Base-by-base conservation (phyloP, 2,329 filamentous ascomycete species). In the Curvularia spicifera region DNA sequence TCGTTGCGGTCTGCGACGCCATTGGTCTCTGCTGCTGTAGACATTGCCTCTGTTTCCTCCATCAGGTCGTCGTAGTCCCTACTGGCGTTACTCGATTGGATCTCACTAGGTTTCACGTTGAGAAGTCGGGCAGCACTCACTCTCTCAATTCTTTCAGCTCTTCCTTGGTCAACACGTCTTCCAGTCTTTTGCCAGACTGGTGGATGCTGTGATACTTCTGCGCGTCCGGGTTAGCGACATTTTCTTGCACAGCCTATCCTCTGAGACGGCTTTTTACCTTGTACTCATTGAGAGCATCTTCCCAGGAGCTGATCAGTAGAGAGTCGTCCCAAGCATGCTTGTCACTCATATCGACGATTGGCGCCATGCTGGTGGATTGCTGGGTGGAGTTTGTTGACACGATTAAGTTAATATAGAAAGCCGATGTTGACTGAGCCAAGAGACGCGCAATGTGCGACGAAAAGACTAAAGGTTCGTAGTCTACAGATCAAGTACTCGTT, bases 181-280 rank as follows among this genome's bases (percentile, higher is more conserved):
- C 73, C 2, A 77, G 60, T 45, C 70, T 71, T 60, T 76, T 74
- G 39, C 75, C 74, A 47, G 69, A 67, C 47, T 69, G 70, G 42
- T 71, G 67, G 53, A 78, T 76, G 57, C 74, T 76, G 50, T 78
- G 74, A 51, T 77, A 78, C 54, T 74, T 75, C 76, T 78, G 35
- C 35, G 12, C 42, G 33, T n/a, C 39, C 26, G 20, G 42, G 42
- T 70, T 39, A 66, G 60, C 24, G 31, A 42, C 12, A 22, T 43
- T 22, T 46, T 43, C 24, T 12, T n/a, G 35, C 15, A 26, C 9
- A 42, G 13, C 13, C 8, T n/a, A 20, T 7, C 18, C n/a, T 1
- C 28, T 47, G n/a, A 22, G 18, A n/a, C n/a, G n/a, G 18, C 40
- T 40, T 29, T 59, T 8, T 37, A 76, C 76, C 59, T 74, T 70